These are phyloP conservation scores for Annulohypoxylon maeteangense DNA, from an alignment of 495 filamentous ascomycete genomes.

Conservation along the genomic window DNA sequence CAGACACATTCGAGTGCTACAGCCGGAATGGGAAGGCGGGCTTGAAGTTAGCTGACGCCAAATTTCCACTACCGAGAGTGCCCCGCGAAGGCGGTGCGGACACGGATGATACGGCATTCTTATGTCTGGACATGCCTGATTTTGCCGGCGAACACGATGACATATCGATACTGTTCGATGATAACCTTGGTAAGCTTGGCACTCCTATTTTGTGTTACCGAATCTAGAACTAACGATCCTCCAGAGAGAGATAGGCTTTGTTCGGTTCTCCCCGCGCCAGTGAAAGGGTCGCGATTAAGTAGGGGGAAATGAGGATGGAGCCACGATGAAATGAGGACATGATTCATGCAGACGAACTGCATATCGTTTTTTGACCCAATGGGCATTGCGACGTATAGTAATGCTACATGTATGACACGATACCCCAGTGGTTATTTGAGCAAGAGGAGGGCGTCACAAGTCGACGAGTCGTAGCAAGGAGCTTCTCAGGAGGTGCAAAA, in stretches of 20 bases:
- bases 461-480: slow-evolving; percentile 4
- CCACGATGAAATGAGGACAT: slow-evolving; percentile 44
- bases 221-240: slow-evolving; percentile 37
- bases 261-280: slow-evolving; percentile 58
- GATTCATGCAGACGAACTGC: slow-evolving; percentile 43
- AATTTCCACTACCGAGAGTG: slow-evolving; percentile 81
- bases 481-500: slow-evolving; percentile 22
- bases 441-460: slow-evolving; percentile 16
- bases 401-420: slow-evolving; percentile 35
- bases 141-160: slow-evolving; percentile 93
- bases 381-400: slow-evolving; percentile 29
- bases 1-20: slow-evolving; percentile 80
- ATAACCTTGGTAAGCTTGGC: slow-evolving; percentile 72
- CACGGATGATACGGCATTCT: slow-evolving; percentile 68
- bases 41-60: slow-evolving; percentile 83
- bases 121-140: slow-evolving; percentile 85
- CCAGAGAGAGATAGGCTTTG: slow-evolving; percentile 58
- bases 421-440: slow-evolving; percentile 39
- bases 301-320: slow-evolving; percentile 39
- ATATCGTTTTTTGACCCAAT: slow-evolving; percentile 27
- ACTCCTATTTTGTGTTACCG: not conserved
- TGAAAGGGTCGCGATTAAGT: slow-evolving; percentile 56
- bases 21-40: slow-evolving; percentile 72
- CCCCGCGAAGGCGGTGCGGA: slow-evolving; percentile 59
- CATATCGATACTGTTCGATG: slow-evolving; percentile 84